Evolutionary conservation across 164 flowering plant species (phyloP).

Genomic region (Dillenia suffruticosa): DNA sequence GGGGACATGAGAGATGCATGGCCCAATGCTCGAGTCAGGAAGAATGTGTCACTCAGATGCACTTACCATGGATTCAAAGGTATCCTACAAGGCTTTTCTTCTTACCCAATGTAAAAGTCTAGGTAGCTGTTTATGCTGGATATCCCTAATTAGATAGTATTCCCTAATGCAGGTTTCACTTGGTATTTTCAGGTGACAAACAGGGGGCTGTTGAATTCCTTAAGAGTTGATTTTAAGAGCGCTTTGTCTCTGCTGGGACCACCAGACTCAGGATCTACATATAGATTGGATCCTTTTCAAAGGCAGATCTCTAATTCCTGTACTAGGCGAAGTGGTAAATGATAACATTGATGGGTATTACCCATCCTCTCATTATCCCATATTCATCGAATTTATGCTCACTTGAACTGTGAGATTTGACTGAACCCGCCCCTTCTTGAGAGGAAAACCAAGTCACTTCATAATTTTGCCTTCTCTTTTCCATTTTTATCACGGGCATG

Average conservation of each 20-base stretch:
- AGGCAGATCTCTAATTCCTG: slow-evolving; percentile 82
- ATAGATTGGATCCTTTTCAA: slow-evolving; percentile 88
- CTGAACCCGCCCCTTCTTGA: slow-evolving; percentile 44
- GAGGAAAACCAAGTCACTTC: slow-evolving; percentile 18
- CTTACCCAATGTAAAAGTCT: background rate
- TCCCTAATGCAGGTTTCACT: background rate
- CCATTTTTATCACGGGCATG: too few species aligned
- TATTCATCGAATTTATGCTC: slow-evolving; percentile 85
- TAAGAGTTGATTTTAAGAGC: slow-evolving; percentile 84
- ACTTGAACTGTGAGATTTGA: slow-evolving; percentile 77
- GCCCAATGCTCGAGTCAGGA: slow-evolving; percentile 89
- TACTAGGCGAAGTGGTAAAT: slow-evolving; percentile 71
- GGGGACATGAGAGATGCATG: slow-evolving; percentile 99
- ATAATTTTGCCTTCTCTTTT: too few species aligned
- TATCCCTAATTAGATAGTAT: background rate
- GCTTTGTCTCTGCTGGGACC: slow-evolving; percentile 98
- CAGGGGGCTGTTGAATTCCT: slow-evolving; percentile 80
- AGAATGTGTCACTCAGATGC: slow-evolving; percentile 76
- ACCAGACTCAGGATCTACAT: slow-evolving; percentile 95
- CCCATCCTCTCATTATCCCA: slow-evolving; percentile 92
- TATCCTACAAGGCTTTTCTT: slow-evolving; percentile 8
- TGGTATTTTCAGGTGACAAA: slow-evolving; percentile 61
- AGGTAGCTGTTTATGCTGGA: background rate
- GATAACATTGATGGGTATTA: slow-evolving; percentile 81
- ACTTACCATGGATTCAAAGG: slow-evolving; percentile 98